Conservation (phyloP, 495 filamentous ascomycete species). For the Aspergillus sparsus region DNA sequence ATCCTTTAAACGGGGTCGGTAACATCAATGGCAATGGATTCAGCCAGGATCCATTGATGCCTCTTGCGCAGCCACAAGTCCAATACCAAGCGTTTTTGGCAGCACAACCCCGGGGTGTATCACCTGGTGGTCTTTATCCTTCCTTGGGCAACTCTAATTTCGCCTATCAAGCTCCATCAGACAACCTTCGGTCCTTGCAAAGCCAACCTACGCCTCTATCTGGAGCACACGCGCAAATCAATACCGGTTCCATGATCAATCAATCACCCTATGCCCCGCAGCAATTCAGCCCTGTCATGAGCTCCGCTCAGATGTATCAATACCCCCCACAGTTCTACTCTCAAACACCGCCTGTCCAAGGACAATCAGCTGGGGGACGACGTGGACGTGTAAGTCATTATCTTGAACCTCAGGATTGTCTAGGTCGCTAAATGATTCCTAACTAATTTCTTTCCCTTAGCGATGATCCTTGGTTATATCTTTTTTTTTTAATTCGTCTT, state of each 20-base stretch:
- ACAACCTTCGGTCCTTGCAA: slow-evolving; percentile 45
- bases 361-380: slow-evolving; percentile 49
- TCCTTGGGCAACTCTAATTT: slow-evolving; percentile 37
- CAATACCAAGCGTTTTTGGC: slow-evolving; percentile 50
- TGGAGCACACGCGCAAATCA: slow-evolving; percentile 40
- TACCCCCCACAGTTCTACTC: slow-evolving; percentile 54
- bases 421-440: neutral
- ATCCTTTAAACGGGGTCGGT: slow-evolving; percentile 28
- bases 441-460: slow-evolving; percentile 23
- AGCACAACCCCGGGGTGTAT: slow-evolving; percentile 46
- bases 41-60: slow-evolving; percentile 41
- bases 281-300: slow-evolving; percentile 51
- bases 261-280: slow-evolving; percentile 47
- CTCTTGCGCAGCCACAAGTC: slow-evolving; percentile 47
- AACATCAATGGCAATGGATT: slow-evolving; percentile 36
- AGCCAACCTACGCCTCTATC: slow-evolving; percentile 38
- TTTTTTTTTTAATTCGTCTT: slow-evolving; percentile 34
- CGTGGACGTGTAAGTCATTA: slow-evolving; percentile 50
- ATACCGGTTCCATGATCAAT: slow-evolving; percentile 42
- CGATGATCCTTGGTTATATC: slow-evolving; percentile 34
- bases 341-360: slow-evolving; percentile 46
- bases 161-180: slow-evolving; percentile 45
- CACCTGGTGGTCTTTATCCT: slow-evolving; percentile 46
- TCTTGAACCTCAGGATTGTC: neutral
- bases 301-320: slow-evolving; percentile 53